Evolutionary conservation across 768 basidiomycete genomes (phyloP), one percentile per base, ranked within the genome.

Genomic region (Tylopilus balloui): DNA sequence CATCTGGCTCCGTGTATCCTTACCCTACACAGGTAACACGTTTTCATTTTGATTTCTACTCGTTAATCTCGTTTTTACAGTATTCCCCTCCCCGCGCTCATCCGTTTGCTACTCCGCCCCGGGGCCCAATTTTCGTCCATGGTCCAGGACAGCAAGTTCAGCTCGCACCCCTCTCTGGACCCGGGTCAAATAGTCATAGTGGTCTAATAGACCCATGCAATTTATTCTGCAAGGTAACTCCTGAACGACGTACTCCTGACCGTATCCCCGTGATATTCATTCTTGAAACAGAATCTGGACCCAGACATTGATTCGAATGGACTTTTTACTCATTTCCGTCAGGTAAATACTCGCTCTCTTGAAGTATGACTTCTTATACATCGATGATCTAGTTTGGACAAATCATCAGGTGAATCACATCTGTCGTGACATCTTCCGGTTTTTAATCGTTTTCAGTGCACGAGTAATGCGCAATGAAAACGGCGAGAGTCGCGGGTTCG

Each of bases 91-190:
- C 86, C 7, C 80, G 81, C 52, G 71, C 69, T 21, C 73, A 71
- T 58, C 79, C 78, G 13, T 80, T 73, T 56, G 74, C 68, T 38
- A 69, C 54, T 40, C 52, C 67, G 4, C 70, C 69, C 34, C 67
- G 68, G 25, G 57, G 55, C 13, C 53, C 79, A 25, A 57, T 77
- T 17, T 92, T 92, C 60, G 74, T 89, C 8, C 89, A 91, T 65
- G 90, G 91, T 10, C 91, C 91, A 11, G 91, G 91, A 3, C 91
- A 93, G 63, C 90, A 92, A 65, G 88, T 92, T 28, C 89, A 93
- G 65, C 76, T 84, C 8, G 89, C 90, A 1, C 91, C 90, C 13
- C 44, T 78, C 40, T 53, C 56, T 17, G 89, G 89, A 4, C 88
- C 86, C 32, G 88, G 88, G n/a, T 83, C 87, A 29, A 79, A 57